A percentile compares a stretch with the other conserved stretches of the same genome.
Evolutionary conservation across 192 early-diverging fungal species (phyloP).

Genomic region (Coemansia sp.): DNA sequence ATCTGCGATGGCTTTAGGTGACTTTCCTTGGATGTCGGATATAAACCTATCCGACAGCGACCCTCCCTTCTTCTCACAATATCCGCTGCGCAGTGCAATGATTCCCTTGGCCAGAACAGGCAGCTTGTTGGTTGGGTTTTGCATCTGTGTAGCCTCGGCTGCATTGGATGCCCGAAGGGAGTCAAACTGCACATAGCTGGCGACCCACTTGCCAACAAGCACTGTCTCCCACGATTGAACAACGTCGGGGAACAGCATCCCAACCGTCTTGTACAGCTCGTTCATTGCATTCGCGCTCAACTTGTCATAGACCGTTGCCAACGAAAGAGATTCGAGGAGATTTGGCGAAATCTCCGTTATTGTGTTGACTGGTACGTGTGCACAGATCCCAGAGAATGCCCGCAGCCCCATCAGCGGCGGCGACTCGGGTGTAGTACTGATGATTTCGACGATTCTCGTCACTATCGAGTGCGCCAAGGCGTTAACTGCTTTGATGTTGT

Average conservation of each 20-base stretch:
- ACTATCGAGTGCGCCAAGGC: conserved; percentile 9
- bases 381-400: conserved; percentile 35
- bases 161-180: conserved; percentile 15
- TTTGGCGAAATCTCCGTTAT: conserved; percentile 1
- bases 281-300: conserved; percentile 21
- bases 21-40: conserved; percentile 3
- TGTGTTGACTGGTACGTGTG: conserved; percentile 14
- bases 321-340: conserved; percentile 28
- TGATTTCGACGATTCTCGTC: conserved; percentile 20
- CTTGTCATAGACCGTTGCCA: conserved; percentile 27
- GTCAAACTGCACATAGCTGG: conserved; percentile 14
- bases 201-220: conserved; percentile 21
- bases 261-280: conserved; percentile 26
- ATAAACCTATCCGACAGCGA: conserved; percentile 30
- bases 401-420: conserved; percentile 34
- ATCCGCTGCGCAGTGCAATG: conserved; percentile 31
- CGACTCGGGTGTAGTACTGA: conserved; percentile 26
- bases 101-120: conserved; percentile 33
- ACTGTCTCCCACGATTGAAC: conserved; percentile 19
- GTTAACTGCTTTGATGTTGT: conserved; percentile 17
- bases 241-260: conserved; percentile 18
- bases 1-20: conserved; percentile 14
- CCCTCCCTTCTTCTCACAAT: conserved; percentile 20
- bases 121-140: conserved; percentile 28
- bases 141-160: conserved; percentile 25